Evolutionary conservation across 2,329 filamentous ascomycete species (phyloP).

Genomic region (Gaeumannomyces tritici): DNA sequence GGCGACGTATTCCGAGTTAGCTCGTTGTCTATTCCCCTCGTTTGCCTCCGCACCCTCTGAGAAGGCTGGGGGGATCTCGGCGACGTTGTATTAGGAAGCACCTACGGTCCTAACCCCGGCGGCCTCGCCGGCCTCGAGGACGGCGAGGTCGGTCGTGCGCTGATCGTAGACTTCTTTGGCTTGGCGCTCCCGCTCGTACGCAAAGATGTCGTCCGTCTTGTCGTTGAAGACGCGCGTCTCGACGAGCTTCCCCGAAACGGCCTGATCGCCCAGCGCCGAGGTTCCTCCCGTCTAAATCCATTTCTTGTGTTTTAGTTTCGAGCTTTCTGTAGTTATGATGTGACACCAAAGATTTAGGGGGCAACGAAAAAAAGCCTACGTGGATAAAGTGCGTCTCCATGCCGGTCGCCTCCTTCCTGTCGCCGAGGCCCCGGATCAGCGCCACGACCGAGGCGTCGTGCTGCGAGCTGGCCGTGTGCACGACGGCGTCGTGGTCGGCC

Average conservation of each 20-base stretch:
- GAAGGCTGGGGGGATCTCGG: no score
- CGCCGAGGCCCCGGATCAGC: constrained; percentile 29
- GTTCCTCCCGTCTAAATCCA: constrained; percentile 31
- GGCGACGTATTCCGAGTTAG: no score
- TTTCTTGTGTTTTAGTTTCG: constrained; percentile 8
- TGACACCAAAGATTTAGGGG: no score
- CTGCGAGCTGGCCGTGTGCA: constrained; percentile 30
- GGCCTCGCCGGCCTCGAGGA: constrained; percentile 27
- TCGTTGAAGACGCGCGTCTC: constrained; percentile 29
- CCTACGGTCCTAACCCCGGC: neutral
- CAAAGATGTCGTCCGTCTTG: constrained; percentile 30
- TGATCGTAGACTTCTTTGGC: constrained; percentile 14
- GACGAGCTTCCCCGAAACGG: constrained; percentile 20
- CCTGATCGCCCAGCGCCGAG: constrained; percentile 31
- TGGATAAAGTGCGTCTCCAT: constrained; percentile 14
- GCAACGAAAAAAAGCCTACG: neutral
- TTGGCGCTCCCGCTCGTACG: constrained; percentile 13
- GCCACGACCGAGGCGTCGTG: constrained; percentile 27
- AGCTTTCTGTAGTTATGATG: no score
- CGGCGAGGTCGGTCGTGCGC: constrained; percentile 31
- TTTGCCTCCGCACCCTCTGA: no score
- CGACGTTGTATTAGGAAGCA: no score
- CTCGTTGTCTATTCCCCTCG: no score
- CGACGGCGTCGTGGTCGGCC: constrained; percentile 23
- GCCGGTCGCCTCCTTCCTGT: constrained; percentile 23